Evolutionary conservation across 805 yeast genomes (phyloP).

Genomic region (Cyberlindnera japonica): DNA sequence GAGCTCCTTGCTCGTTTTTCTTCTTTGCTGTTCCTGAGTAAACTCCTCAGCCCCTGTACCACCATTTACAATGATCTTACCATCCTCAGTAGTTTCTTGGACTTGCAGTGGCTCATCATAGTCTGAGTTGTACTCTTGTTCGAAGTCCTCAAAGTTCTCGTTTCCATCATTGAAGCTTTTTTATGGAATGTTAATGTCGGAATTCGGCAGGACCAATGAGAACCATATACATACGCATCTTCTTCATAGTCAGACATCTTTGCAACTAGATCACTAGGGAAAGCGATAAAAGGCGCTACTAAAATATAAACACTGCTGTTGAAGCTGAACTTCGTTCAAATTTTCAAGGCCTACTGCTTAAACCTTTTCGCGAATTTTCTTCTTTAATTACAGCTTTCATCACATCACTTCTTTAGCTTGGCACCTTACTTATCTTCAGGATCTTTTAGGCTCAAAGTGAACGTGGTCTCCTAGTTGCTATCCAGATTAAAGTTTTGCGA

Average conservation of each 20-base stretch:
- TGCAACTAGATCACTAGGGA: slow-evolving; percentile 1
- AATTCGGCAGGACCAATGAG: background rate
- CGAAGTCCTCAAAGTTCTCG: slow-evolving; percentile 75
- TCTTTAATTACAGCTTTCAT: too few species aligned
- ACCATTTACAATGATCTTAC: slow-evolving; percentile 67
- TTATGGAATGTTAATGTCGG: background rate
- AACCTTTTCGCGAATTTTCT: background rate
- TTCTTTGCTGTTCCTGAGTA: slow-evolving; percentile 37
- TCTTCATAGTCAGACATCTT: slow-evolving; percentile 55
- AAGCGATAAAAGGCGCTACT: background rate
- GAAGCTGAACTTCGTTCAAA: background rate
- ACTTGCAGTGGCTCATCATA: slow-evolving; percentile 44
- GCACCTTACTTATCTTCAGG: too few species aligned
- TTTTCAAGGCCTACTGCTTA: background rate
- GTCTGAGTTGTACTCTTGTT: slow-evolving; percentile 80
- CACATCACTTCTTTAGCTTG: too few species aligned
- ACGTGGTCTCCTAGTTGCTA: too few species aligned
- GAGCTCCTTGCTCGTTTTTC: slow-evolving; percentile 68
- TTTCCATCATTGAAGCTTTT: slow-evolving; percentile 61
- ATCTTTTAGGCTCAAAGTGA: too few species aligned
- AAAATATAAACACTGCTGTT: background rate
- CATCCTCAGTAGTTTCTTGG: slow-evolving; percentile 52
- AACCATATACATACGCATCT: slow-evolving; percentile 35
- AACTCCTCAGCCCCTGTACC: slow-evolving; percentile 60
- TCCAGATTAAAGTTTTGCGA: too few species aligned